Base-by-base conservation (phyloP, 805 yeast genomes). In the Saccharomycopsis javanensis region DNA sequence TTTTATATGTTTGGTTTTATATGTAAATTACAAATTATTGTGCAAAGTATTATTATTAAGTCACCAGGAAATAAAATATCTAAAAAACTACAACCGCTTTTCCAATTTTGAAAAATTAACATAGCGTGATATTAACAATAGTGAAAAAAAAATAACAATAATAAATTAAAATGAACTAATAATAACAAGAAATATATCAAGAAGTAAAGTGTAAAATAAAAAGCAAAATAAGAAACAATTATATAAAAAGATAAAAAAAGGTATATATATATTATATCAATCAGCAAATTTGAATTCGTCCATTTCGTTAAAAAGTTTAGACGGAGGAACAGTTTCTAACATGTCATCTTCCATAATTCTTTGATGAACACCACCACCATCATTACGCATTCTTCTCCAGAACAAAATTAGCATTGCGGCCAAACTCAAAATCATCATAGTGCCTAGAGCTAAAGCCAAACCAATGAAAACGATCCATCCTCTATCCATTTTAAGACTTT, bases 391-490 rank as follows among this genome's bases (percentile, higher is more conserved):
- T 54, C 70, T 69, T 55, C 68, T 72, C 64, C 69, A 71, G 55
- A 68, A 68, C 52, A 70, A 68, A 46, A 66, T 64, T 51, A 65
- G 62, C 5, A 68, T 73, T 35, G 76, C 76, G 4, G 72, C 61
- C 28, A 72, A 68, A 57, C 76, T 86, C 56, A 71, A 64, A 18
- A 67, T 68, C 51, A 71, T 66, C 42, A 75, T 67, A 0, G 79
- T 75, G 18, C 74, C 88, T 33, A 86, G 63, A 0, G 92, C 81
- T 56, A 83, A 72, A 0, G 90, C 94, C 46, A 84, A 73, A 0
- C 86, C 81, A 50, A 86, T 78, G 30, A 87, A 76, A 3, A 84
- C 89, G 30, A 86, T 83, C 63, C 77, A 83, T 0, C 94, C 91
- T 20, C 79, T 68, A 31, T 68, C 70, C 58, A 68, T 53, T 23